Base-by-base conservation (phyloP, 148 eudicot genomes). In the Nepenthes mirabilis region DNA sequence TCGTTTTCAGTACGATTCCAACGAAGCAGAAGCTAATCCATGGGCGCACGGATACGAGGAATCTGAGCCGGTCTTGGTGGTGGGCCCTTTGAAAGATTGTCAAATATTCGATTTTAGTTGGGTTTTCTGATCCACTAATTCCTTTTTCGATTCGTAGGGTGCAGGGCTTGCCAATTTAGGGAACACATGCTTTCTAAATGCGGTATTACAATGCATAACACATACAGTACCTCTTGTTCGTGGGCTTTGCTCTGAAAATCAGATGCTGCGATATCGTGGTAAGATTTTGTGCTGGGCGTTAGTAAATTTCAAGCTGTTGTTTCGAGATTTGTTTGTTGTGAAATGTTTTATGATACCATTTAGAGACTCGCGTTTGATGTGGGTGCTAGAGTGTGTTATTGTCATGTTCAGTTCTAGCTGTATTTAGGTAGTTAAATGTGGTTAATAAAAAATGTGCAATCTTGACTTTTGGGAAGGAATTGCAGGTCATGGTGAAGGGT, bases 211-310 rank as follows among this genome's bases (percentile, higher is more conserved):
- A 60, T 91, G 96, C 70, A 82, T 85, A 57, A 83, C 79, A 1
- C 96, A 91, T 58, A 83, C 91, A 1, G 98, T 88, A 55, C 83
- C 85, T 2, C 74, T 91, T 57, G 82, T 88, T 74, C 71, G 71
- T 65, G 87, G 88, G 43, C 68, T 91, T 51, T 69, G 66, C 33
- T 65, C 11, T 6, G n/a, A 6, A 10, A n/a, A 49, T 6, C 10
- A 49, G 10, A 5, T 49, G 13, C 10, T 1, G 3, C 3, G 3
- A 11, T 49, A 0, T 49, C 0, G 10, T 49, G 52, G 14, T 87
- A 70, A 75, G 86, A 47, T 54, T 34, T 63, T 40, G 8, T 8
- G 4, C 4, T 40, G 45, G 45, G 1, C 8, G 1, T 48, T 6
- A 2, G 11, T 37, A 11, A 37, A 11, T 37, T 36, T 37, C 33